Base-by-base conservation (phyloP, 2,329 filamentous ascomycete species). In the Xylaria sp. region DNA sequence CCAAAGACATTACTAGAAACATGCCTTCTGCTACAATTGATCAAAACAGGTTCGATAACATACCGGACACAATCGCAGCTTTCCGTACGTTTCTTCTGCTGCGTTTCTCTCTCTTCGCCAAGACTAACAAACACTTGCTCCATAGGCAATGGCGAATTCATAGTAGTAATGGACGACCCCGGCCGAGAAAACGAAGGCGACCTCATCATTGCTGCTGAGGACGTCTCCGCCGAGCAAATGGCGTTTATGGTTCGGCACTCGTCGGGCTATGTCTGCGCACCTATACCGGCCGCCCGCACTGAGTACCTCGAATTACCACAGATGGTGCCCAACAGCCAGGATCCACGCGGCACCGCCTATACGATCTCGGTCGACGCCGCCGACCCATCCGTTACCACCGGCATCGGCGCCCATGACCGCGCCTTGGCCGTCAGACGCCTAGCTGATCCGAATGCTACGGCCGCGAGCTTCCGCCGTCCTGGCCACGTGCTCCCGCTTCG, bases 131-230 rank as follows among this genome's bases (percentile, higher is more conserved):
- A n/a, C 31, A 17, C 47, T 51, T 69, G 56, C 65, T 45, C 31
- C 6, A 7, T 71, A 92, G 90, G 85, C 75, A 87, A 89, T 80
- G 94, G 93, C 80, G 90, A 98, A 78, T 98, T 98, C 86, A 91
- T 99, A 78, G 89, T 99, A 69, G 95, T 97, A 42, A 92, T 99
- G 76, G 96, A 99, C 84, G 92, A 93, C 73, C 89, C 93, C 71
- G 88, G 90, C 69, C 94, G 96, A 80, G 96, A 99, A 81, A 99
- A 99, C 80, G 96, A 99, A 86, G 96, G 94, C 80, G 96, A 99
- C 82, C 88, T 99, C 55, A 97, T 98, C 80, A 96, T 98, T 77
- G 93, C 96, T 72, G 95, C 94, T 69, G 84, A 93, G 72, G 87
- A 91, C 75, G 83, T 97, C 71, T 97, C 95, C 9, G 86, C 94